Base-by-base conservation (phyloP, 495 filamentous ascomycete genomes). In the Penicillium simplicissimum region DNA sequence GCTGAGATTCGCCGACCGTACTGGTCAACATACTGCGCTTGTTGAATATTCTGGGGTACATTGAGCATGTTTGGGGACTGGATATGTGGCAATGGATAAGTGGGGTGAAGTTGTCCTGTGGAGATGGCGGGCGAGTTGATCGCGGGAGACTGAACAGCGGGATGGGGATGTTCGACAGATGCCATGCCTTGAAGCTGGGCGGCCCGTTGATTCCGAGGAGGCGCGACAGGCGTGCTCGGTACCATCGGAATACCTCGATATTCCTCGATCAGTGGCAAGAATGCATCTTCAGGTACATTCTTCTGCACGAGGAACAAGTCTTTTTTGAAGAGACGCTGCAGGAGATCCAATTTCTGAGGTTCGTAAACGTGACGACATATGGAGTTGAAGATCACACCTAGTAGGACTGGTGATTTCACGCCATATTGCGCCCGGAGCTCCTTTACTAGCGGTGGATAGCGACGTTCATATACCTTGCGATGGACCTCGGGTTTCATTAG, bases 321-420 rank as follows among this genome's bases (percentile, higher is more conserved):
- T 19, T 53, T 53, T 5, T 53, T n/a, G 23, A 53, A 53, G 13
- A 40, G 0, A 36, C 14, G 53, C 36, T 42, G 35, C 33, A 53
- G n/a, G 23, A 11, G 4, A 19, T 53, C 33, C 8, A 37, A 17
- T 14, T 31, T 13, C 8, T 19, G 8, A 5, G 28, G 6, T 1
- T 63, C 67, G 38, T 70, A 71, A 3, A 76, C 42, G 52, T 65
- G 59, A 9, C 76, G 75, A 52, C 63, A 72, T 25, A 82, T 78
- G 1, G 86, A 83, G 19, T 80, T 79, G 59, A 88, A 91, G 15
- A 89, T 71, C 42, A 89, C 83, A 2, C 60, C 70, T 64, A 89
- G 83, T 11, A 91, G 60, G 3, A 80, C 74, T 0, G 81, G 75
- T 0, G 89, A 90, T 11, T 67, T 71, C 21, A 89, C 25, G 14